A percentile compares a stretch with the other conserved stretches of the same genome.
Evolutionary conservation across 2,329 filamentous ascomycete genomes (phyloP).

Genomic region (Trichothecium roseum): DNA sequence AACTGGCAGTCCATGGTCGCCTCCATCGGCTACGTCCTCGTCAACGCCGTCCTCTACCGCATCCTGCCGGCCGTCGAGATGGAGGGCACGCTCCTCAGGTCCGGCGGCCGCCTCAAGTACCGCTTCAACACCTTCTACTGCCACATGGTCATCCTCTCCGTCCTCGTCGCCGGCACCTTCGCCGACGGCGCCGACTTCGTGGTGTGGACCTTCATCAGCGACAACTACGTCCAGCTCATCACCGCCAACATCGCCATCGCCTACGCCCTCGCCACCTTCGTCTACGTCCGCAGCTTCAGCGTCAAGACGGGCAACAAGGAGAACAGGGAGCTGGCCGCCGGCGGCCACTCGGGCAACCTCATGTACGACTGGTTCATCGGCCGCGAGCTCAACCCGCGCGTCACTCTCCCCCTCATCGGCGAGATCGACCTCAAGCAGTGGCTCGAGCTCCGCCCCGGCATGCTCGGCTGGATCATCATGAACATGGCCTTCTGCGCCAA

Average conservation of each 20-base stretch:
- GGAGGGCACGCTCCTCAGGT: slow-evolving; percentile 59
- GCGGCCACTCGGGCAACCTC: slow-evolving; percentile 73
- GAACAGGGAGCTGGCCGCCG: slow-evolving; percentile 67
- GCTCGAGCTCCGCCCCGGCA: slow-evolving; percentile 82
- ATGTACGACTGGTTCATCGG: slow-evolving; percentile 97
- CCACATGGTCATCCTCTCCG: slow-evolving; percentile 61
- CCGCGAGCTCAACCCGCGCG: slow-evolving; percentile 83
- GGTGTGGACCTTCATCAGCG: slow-evolving; percentile 86
- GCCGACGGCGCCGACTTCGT: slow-evolving; percentile 71
- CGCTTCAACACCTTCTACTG: slow-evolving; percentile 69
- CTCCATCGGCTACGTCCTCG: slow-evolving; percentile 65
- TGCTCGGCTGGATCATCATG: slow-evolving; percentile 80
- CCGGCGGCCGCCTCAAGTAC: slow-evolving; percentile 69
- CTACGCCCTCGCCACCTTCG: slow-evolving; percentile 61
- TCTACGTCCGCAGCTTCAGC: slow-evolving; percentile 74
- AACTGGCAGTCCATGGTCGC: slow-evolving; percentile 61
- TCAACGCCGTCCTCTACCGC: slow-evolving; percentile 65
- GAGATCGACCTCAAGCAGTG: slow-evolving; percentile 86
- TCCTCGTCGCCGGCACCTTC: slow-evolving; percentile 63
- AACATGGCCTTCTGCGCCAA: slow-evolving; percentile 77
- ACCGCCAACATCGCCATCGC: slow-evolving; percentile 74
- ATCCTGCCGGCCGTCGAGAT: slow-evolving; percentile 64
- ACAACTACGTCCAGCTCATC: slow-evolving; percentile 80
- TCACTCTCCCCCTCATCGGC: slow-evolving; percentile 68
- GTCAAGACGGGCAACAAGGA: slow-evolving; percentile 66